A percentile compares a stretch with the other conserved stretches of the same genome.
phyloP scores from a whole-genome alignment of 495 filamentous ascomycete species.

The Thermothielavioides terrestris region DNA sequence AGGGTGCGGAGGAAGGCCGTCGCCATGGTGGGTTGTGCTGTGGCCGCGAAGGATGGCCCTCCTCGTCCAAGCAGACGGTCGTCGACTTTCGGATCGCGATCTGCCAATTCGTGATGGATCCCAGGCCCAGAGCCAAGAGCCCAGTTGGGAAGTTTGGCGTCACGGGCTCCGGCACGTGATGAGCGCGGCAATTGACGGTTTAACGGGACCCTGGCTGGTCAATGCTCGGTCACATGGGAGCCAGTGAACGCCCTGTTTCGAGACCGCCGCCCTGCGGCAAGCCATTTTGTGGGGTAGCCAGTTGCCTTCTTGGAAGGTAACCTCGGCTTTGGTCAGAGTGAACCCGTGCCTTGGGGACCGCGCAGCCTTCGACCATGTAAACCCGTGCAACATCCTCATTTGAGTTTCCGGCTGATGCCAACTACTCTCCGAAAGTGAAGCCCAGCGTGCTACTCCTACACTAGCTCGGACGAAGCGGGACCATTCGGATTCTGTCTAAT shows the following conservation, averaged over 20 bases:
- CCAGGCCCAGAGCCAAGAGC: too few species aligned
- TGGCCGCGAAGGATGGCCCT: constrained; percentile 7
- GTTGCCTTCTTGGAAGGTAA: not conserved
- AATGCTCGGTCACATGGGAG: constrained; percentile 13
- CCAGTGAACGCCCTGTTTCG: not conserved
- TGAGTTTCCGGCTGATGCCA: not conserved
- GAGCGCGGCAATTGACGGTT: constrained; percentile 5
- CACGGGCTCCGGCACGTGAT: constrained; percentile 17
- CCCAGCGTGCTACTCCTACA: not conserved
- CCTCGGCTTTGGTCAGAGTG: constrained; percentile 9
- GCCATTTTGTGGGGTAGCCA: constrained; percentile 2
- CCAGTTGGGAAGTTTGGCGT: constrained; percentile 13
- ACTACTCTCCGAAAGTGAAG: not conserved
- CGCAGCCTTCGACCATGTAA: constrained; percentile 1
- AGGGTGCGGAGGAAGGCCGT: constrained; percentile 23
- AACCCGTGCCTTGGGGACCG: not conserved
- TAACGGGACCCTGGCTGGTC: not conserved
- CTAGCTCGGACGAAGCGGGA: not conserved
- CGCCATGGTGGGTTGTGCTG: constrained; percentile 18
- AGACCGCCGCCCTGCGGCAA: not conserved
- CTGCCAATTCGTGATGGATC: constrained; percentile 1
- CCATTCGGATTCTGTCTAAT: not conserved
- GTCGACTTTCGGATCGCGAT: not conserved
- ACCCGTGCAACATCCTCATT: not conserved
- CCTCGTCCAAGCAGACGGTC: constrained; percentile 1